Evolutionary conservation across 2,329 filamentous ascomycete species (phyloP), one percentile per base, ranked within the genome.

Genomic region (Cercospora berteroae): DNA sequence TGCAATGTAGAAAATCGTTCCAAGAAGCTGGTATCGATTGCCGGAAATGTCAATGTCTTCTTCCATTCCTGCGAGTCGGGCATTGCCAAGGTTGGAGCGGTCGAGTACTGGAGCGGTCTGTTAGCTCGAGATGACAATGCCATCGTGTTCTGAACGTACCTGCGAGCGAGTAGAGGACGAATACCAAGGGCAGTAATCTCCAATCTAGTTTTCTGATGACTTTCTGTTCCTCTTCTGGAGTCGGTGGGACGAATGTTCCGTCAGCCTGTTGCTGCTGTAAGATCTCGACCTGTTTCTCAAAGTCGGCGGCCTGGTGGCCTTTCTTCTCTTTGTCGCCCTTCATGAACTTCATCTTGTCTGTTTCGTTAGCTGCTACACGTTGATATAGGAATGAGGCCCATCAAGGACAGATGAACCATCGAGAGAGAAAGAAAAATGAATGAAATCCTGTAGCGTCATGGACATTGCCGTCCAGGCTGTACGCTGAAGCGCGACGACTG

Each of bases 1-100:
- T 1, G 81, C 77, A 48, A 84, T 84, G 72, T 85, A 85, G 73
- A 86, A 86, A 39, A 85, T 81, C 0, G 83, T 86, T 36, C 84
- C 74, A 7, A 86, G 80, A 80, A 83, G 84, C 10, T 81, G 74
- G 70, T 86, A 86, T 27, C 78, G 75, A n/a, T 80, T 76, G 12
- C 80, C 79, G n/a, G 75, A 67, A 18, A 88, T 77, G 9, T 81
- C 65, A 16, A 88, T 79, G 29, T 84, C 83, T 55, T 82, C 75
- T 61, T 68, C 48, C 77, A 81, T 78, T 7, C 80, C 80, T 0
- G 80, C 80, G 27, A 81, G 78, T 50, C 77, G 75, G 16, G 80
- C 80, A 66, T 81, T 82, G 13, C 80, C 80, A 13, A 77, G 63
- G 23, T 78, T 78, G 27, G 68, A 71, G 16, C 76, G 70, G 67